Conservation (phyloP, 257 asterid species). For the Solanum commersonii region DNA sequence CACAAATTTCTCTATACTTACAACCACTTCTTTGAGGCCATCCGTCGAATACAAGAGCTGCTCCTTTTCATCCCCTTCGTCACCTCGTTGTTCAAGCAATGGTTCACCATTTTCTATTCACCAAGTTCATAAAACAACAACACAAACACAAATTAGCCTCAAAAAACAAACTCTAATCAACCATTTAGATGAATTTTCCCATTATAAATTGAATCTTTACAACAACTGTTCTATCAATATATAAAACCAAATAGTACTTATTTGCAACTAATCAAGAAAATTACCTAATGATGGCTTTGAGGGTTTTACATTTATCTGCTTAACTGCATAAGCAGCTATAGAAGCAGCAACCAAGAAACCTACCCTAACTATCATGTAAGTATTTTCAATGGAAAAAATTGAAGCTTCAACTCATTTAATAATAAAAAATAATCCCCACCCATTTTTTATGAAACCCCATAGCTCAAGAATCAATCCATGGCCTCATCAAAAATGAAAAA, state of each 20-base stretch:
- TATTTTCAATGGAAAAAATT: slow-evolving; percentile 19
- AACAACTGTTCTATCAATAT: neutral
- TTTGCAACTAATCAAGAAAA: neutral
- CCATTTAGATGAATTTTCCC: neutral
- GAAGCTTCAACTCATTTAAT: slow-evolving; percentile 39
- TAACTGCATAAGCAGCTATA: slow-evolving; percentile 74
- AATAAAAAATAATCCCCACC: slow-evolving; percentile 18
- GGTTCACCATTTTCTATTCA: slow-evolving; percentile 41
- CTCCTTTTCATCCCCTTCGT: slow-evolving; percentile 35
- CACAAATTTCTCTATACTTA: slow-evolving; percentile 11
- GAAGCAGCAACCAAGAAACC: slow-evolving; percentile 94
- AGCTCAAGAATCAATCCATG: slow-evolving; percentile 33
- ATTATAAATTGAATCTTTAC: neutral
- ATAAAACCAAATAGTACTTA: neutral
- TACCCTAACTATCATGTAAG: slow-evolving; percentile 80
- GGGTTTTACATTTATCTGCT: slow-evolving; percentile 43
- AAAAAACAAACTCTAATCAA: neutral
- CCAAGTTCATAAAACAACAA: slow-evolving; percentile 11
- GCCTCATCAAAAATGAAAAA: slow-evolving; percentile 8
- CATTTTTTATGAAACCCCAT: slow-evolving; percentile 32
- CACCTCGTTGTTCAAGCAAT: slow-evolving; percentile 4
- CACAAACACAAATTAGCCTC: neutral
- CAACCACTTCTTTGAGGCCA: slow-evolving; percentile 48
- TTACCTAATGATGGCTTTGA: slow-evolving; percentile 34
- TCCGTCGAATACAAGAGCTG: slow-evolving; percentile 21